Base-by-base conservation (phyloP, 1,284 basidiomycete species). In the Naganishia sp. region DNA sequence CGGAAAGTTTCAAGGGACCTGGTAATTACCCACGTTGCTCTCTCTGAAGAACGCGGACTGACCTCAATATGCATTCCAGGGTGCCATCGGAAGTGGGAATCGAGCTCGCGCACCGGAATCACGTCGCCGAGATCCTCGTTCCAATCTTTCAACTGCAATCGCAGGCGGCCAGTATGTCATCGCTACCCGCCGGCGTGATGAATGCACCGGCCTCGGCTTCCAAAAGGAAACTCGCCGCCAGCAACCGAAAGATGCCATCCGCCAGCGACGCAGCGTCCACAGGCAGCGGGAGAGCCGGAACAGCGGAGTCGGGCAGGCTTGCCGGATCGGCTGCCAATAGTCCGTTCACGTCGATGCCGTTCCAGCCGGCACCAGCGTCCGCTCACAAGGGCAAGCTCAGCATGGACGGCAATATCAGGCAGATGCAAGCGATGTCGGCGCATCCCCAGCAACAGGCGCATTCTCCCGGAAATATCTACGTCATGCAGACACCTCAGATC, bases 1-100 rank as follows among this genome's bases (percentile, higher is more conserved):
- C 76, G 96, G 96, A 50, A 97, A 97, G 82, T 99, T 98, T 79
- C 96, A 99, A 79, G 96, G 96, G 68, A 99, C 96, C 58, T 99
- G 96, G 95, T 94, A 73, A 76, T 83, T 60, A 6, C 45, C 58
- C 41, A 6, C 35, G 7, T 13, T 39, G 10, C 35, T 39, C 35
- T 2, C 35, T 13, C 2, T 13, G 7, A 9, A 39, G 35, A 28
- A 28, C 13, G 35, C 35, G 7, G 10, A 54, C 50, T n/a, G 2
- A 52, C 25, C 4, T 18, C 11, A 18, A 23, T 10, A 54, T 21
- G 52, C 11, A 0, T 0, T 9, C 2, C 71, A 94, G 92, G 93
- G 93, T 97, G 71, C 94, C 94, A 3, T 66, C 53, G 25, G 39
- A 58, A 28, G 56, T 55, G 9, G 64, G 64, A 4, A 49, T 66